These are phyloP conservation scores for Cercis canadensis DNA, from an alignment of 306 rosid species.

Conservation along the genomic window DNA sequence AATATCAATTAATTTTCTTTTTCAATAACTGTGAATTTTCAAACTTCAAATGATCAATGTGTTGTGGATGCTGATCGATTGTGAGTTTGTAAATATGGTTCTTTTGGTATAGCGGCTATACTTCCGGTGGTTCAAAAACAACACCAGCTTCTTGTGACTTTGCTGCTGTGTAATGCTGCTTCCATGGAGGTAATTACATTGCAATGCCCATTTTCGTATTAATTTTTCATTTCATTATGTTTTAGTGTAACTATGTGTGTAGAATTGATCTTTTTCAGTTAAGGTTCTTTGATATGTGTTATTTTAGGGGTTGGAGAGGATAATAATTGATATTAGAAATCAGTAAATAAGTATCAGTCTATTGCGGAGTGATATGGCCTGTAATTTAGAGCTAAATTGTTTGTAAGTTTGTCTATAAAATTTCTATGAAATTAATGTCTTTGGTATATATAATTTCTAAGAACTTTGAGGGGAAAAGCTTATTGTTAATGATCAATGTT, in stretches of 20 bases:
- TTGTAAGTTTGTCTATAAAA: not conserved
- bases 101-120: slow-evolving; percentile 58
- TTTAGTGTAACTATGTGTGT: not conserved
- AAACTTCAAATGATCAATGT: not conserved
- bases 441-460: not conserved
- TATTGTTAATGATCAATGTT: not conserved
- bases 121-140: slow-evolving; percentile 96
- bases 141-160: slow-evolving; percentile 92
- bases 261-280: not conserved
- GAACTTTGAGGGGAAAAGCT: not conserved
- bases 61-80: not conserved
- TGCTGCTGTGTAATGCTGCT: slow-evolving; percentile 91
- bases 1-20: not conserved
- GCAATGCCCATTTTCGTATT: not conserved
- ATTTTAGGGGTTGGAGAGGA: not conserved
- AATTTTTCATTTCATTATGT: not conserved
- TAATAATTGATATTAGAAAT: not conserved
- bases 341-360: not conserved
- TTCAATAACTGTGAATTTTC: not conserved
- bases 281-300: not conserved
- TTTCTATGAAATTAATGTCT: not conserved
- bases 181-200: slow-evolving; percentile 81
- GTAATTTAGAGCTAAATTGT: not conserved
- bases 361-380: not conserved
- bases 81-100: not conserved